Percentiles rank a stretch among this genome's conserved stretches.
Conservation (phyloP, 78 protist species). For the Dictyostelium intermedium region DNA sequence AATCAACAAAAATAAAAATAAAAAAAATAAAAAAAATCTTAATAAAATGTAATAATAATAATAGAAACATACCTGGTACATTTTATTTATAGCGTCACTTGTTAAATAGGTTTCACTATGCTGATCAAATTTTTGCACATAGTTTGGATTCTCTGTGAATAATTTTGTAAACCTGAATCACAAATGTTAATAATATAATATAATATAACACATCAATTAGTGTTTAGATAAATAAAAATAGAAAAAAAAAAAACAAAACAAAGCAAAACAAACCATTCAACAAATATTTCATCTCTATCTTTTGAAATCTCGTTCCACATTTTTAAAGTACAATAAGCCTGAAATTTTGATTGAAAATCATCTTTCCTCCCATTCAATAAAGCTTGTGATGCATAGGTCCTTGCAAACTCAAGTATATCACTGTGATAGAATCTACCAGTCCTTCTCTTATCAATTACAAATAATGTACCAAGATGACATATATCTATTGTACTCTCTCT, state of each 20-base stretch:
- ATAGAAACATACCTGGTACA: constrained; percentile 56
- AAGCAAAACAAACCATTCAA: constrained; percentile 45
- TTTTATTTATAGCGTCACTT: constrained; percentile 68
- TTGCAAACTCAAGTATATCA: constrained; percentile 69
- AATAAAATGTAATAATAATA: neutral
- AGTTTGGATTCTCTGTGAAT: constrained; percentile 58
- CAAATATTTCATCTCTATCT: constrained; percentile 68
- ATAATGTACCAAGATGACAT: constrained; percentile 73
- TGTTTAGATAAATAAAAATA: neutral
- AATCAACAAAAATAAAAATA: neutral
- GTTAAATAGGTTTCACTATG: constrained; percentile 27
- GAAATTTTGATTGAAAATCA: constrained; percentile 82
- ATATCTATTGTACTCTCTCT: constrained; percentile 63
- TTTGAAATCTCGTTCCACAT: constrained; percentile 84
- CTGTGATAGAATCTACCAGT: constrained; percentile 63
- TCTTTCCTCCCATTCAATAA: constrained; percentile 57
- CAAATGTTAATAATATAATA: neutral
- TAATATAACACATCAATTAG: too few species aligned
- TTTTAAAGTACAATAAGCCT: constrained; percentile 78
- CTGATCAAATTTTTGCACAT: constrained; percentile 16
- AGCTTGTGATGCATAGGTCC: constrained; percentile 59
- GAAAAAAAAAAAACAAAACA: neutral
- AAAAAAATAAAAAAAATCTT: neutral
- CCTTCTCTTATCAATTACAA: constrained; percentile 59
- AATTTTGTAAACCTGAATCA: constrained; percentile 38